Evolutionary conservation across 129 eudicot species (phyloP).

Genomic region (Flaveria bidentis): DNA sequence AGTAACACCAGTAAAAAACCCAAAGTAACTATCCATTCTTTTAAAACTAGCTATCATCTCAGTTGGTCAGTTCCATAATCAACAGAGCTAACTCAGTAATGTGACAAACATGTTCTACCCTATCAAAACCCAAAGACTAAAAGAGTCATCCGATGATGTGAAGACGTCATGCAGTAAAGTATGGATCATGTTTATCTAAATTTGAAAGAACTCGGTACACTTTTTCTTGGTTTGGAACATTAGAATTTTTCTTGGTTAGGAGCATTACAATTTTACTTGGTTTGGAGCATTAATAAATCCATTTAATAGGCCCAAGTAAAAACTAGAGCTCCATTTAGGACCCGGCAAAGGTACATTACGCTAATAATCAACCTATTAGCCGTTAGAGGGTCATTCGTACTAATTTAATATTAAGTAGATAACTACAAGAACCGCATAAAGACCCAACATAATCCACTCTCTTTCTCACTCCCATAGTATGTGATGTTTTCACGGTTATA

Average conservation of each 20-base stretch:
- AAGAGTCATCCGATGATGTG: background rate
- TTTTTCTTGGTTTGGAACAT: background rate
- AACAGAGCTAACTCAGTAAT: background rate
- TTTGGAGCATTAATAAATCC: background rate
- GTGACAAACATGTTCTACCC: background rate
- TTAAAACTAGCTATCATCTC: background rate
- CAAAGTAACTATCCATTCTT: background rate
- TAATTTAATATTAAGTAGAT: too few species aligned
- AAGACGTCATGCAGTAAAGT: constrained; percentile 1
- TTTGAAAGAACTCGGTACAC: background rate
- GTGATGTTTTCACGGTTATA: background rate
- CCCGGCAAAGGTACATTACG: background rate
- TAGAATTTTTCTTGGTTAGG: background rate
- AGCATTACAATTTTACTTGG: background rate
- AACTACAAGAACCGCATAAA: background rate
- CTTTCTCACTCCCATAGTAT: background rate
- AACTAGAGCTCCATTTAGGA: background rate
- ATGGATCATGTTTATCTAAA: background rate
- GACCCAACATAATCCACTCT: background rate
- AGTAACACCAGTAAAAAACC: background rate
- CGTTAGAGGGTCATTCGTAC: background rate
- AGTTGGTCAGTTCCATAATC: background rate
- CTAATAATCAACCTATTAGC: too few species aligned
- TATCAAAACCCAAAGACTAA: background rate
- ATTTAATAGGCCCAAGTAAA: background rate